These are phyloP conservation scores for Naganishia vishniacii DNA, from an alignment of 768 basidiomycete species.

Conservation along the genomic window DNA sequence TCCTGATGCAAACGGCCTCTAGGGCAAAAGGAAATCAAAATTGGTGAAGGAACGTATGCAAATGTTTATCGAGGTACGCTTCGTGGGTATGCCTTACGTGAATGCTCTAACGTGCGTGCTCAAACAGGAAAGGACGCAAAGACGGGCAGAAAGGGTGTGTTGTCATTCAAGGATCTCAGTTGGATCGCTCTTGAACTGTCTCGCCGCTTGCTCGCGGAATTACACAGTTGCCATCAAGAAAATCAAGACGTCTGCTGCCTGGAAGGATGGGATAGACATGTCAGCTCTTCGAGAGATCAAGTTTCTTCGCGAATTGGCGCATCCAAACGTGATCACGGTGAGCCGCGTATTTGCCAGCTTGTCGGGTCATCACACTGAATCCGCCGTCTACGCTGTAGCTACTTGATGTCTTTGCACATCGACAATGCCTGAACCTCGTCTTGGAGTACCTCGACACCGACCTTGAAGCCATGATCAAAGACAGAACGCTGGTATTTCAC, in stretches of 20 bases:
- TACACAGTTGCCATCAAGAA: slow-evolving; percentile 80
- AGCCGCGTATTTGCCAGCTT: slow-evolving; percentile 26
- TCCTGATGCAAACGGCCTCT: background rate
- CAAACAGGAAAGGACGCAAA: slow-evolving; percentile 21
- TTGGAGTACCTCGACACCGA: slow-evolving; percentile 94
- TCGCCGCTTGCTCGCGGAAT: background rate
- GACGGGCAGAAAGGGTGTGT: slow-evolving; percentile 39
- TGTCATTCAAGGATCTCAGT: background rate
- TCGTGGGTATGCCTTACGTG: too few species aligned
- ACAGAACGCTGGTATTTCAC: slow-evolving; percentile 81
- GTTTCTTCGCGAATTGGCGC: slow-evolving; percentile 85
- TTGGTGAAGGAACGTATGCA: slow-evolving; percentile 78
- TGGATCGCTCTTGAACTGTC: too few species aligned
- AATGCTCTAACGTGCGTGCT: too few species aligned
- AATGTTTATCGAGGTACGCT: slow-evolving; percentile 80
- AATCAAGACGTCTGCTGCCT: slow-evolving; percentile 81
- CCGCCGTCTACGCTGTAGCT: slow-evolving; percentile 48
- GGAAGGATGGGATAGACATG: slow-evolving; percentile 98
- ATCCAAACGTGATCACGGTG: slow-evolving; percentile 92
- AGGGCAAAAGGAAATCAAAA: slow-evolving; percentile 52
- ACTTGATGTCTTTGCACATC: slow-evolving; percentile 91
- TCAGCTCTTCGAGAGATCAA: slow-evolving; percentile 97
- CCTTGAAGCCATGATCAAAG: slow-evolving; percentile 93
- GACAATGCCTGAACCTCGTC: slow-evolving; percentile 93
- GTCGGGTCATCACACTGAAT: background rate